Conservation (phyloP, 164 flowering plant species). For the Platanus orientalis region DNA sequence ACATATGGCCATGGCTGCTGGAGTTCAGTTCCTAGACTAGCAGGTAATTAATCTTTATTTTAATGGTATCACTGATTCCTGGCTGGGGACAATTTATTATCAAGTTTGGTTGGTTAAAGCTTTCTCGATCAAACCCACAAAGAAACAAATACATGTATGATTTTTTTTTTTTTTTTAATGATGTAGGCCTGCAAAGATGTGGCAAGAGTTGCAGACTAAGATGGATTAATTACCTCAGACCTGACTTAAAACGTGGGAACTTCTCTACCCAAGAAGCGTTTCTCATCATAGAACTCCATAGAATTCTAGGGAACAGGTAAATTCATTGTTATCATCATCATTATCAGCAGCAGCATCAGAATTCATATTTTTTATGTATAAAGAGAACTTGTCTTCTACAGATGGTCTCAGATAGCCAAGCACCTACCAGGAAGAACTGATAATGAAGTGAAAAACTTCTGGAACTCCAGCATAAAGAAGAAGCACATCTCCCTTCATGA, state of each 20-base stretch:
- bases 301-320: slow-evolving; percentile 80
- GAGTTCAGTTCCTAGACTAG: slow-evolving; percentile 80
- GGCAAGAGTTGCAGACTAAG: slow-evolving; percentile 91
- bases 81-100: too few relatives aligned
- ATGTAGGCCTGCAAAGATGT: slow-evolving; percentile 77
- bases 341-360: background rate
- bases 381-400: slow-evolving; percentile 16
- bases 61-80: background rate
- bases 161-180: background rate
- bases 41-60: slow-evolving; percentile 35
- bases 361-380: background rate
- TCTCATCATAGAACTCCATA: slow-evolving; percentile 81
- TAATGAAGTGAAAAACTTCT: slow-evolving; percentile 91
- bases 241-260: slow-evolving; percentile 83
- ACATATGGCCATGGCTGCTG: slow-evolving; percentile 86
- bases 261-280: slow-evolving; percentile 75
- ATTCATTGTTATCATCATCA: background rate
- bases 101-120: background rate
- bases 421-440: slow-evolving; percentile 92
- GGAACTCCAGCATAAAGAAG: slow-evolving; percentile 91
- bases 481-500: slow-evolving; percentile 40
- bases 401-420: slow-evolving; percentile 95
- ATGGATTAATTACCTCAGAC: slow-evolving; percentile 88
- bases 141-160: background rate
- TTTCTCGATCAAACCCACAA: background rate